phyloP scores from a whole-genome alignment of 2,329 filamentous ascomycete species.

The Fusarium ramigenum region DNA sequence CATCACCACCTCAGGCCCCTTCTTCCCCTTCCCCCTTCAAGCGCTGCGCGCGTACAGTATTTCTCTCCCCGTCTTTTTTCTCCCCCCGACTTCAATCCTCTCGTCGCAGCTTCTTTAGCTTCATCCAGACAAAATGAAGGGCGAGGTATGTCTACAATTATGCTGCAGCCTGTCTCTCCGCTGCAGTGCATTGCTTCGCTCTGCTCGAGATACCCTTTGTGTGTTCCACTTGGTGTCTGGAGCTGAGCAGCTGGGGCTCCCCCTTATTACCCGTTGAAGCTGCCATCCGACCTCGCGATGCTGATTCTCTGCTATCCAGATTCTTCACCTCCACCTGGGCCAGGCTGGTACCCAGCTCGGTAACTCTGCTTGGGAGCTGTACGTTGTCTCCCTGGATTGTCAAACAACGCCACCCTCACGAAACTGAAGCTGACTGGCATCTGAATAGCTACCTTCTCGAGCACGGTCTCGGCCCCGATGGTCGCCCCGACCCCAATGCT shows the following conservation, averaged over 20 bases:
- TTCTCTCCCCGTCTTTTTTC: too few relatives aligned
- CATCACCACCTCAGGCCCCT: too few relatives aligned
- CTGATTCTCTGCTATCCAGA: conserved; percentile 51
- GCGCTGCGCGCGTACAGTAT: too few relatives aligned
- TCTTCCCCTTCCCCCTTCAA: too few relatives aligned
- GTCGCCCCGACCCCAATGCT: conserved; percentile 68
- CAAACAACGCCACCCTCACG: background rate
- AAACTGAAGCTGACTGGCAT: conserved; percentile 37
- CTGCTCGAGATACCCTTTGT: conserved; percentile 13
- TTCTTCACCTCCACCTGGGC: conserved; percentile 71
- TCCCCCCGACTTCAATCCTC: conserved; percentile 32
- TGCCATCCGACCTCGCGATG: conserved; percentile 16
- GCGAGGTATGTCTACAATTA: conserved; percentile 58
- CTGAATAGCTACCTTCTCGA: conserved; percentile 72
- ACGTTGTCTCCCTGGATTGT: conserved; percentile 52
- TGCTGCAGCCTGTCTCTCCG: background rate
- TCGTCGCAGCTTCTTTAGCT: conserved; percentile 34
- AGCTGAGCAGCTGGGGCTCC: conserved; percentile 12
- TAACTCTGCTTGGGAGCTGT: conserved; percentile 82
- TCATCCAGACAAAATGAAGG: conserved; percentile 60
- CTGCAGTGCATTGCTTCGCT: background rate
- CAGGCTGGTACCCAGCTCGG: conserved; percentile 79
- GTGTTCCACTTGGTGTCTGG: conserved; percentile 36
- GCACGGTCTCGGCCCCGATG: conserved; percentile 74
- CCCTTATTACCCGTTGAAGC: conserved; percentile 17